phyloP scores from a whole-genome alignment of 106 monocot genomes.

The Triglochin maritima region DNA sequence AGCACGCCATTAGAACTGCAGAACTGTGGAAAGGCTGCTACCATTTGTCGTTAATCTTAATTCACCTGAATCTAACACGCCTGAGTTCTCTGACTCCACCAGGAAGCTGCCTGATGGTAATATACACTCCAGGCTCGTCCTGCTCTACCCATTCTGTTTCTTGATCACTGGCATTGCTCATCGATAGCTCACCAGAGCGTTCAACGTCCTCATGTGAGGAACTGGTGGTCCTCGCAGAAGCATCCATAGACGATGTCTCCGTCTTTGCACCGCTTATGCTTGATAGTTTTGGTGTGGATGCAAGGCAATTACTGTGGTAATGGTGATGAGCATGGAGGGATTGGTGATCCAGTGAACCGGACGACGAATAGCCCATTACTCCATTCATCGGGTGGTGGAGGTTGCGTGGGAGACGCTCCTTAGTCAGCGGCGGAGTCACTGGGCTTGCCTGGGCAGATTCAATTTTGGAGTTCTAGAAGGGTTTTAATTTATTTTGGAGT shows the following conservation, averaged over 20 bases:
- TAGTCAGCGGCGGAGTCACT: slow-evolving; percentile 54
- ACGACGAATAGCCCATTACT: slow-evolving; percentile 32
- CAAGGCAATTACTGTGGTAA: slow-evolving; percentile 3
- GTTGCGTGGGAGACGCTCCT: slow-evolving; percentile 39
- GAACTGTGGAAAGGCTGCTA: too few species aligned
- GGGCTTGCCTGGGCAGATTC: slow-evolving; percentile 61
- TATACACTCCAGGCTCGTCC: slow-evolving; percentile 94
- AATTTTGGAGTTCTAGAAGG: slow-evolving; percentile 46
- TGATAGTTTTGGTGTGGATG: slow-evolving; percentile 74
- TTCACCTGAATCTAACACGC: slow-evolving; percentile 87
- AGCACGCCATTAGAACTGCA: too few species aligned
- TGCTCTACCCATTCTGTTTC: slow-evolving; percentile 98
- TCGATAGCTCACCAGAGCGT: slow-evolving; percentile 55
- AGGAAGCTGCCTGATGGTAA: slow-evolving; percentile 72
- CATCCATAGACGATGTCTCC: slow-evolving; percentile 67
- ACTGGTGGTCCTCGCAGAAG: slow-evolving; percentile 54
- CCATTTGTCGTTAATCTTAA: neutral
- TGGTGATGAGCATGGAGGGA: slow-evolving; percentile 6
- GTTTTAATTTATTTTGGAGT: too few species aligned
- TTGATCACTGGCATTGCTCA: slow-evolving; percentile 85
- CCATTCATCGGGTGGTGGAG: slow-evolving; percentile 27
- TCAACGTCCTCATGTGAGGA: slow-evolving; percentile 42
- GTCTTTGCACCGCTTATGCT: slow-evolving; percentile 82
- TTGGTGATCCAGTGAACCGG: slow-evolving; percentile 48
- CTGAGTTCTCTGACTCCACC: slow-evolving; percentile 77